A percentile compares a stretch with the other conserved stretches of the same genome.
These are phyloP conservation scores for Jackrogersella minutella DNA, from an alignment of 495 filamentous ascomycete genomes.

Conservation along the genomic window DNA sequence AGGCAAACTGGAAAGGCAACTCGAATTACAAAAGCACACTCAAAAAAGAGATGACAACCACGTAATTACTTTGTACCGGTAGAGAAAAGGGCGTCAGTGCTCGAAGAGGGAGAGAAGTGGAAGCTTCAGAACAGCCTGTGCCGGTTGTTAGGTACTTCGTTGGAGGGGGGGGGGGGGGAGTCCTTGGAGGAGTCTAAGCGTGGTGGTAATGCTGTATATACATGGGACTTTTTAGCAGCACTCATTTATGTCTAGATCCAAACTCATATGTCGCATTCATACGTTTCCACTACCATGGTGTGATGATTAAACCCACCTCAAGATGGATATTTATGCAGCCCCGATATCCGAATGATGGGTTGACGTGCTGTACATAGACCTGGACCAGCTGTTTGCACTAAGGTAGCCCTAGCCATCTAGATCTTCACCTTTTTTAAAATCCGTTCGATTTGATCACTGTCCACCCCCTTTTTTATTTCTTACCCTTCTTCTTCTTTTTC, in stretches of 20 bases:
- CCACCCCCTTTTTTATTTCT: too few species aligned
- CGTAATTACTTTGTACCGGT: slow-evolving; percentile 36
- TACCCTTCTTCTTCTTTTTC: slow-evolving; percentile 82
- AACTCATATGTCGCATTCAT: neutral
- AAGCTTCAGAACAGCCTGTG: slow-evolving; percentile 3
- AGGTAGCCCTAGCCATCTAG: too few species aligned
- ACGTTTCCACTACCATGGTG: neutral
- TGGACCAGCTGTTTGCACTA: neutral
- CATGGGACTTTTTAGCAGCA: slow-evolving; percentile 28
- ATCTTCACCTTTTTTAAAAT: too few species aligned
- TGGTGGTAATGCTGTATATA: slow-evolving; percentile 28
- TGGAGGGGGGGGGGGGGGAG: too few species aligned
- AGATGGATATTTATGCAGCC: neutral
- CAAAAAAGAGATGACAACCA: slow-evolving; percentile 23
- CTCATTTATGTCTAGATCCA: slow-evolving; percentile 17
- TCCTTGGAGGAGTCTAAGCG: slow-evolving; percentile 6
- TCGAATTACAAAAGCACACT: slow-evolving; percentile 20
- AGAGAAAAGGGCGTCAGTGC: slow-evolving; percentile 21
- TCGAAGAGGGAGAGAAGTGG: slow-evolving; percentile 6
- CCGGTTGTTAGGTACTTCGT: slow-evolving; percentile 16
- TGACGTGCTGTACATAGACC: neutral
- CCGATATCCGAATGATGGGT: neutral
- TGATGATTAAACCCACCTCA: neutral
- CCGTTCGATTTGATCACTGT: neutral
- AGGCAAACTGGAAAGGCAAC: slow-evolving; percentile 23